Base-by-base conservation (phyloP, 148 eudicot genomes). In the Cornus florida region DNA sequence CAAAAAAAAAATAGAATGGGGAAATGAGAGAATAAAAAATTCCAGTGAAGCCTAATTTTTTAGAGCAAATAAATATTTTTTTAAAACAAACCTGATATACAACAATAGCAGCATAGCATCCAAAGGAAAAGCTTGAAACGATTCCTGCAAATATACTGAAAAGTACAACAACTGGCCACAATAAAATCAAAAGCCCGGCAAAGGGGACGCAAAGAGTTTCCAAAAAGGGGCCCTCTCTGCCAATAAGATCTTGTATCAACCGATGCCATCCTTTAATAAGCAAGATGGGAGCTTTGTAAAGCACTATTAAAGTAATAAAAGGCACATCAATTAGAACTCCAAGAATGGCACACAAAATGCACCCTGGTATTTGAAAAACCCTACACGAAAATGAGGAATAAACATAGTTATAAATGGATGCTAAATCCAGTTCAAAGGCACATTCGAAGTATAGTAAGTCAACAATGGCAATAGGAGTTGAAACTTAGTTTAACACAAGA, bases 181-280 rank as follows among this genome's bases (percentile, higher is more conserved):
- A 60, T 48, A 83, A 83, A 39, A 83, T 83, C 76, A 75, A 76
- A 65, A 83, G 72, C 32, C 79, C 85, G 41, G 85, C 85, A 75
- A 83, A 83, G 72, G 85, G 85, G 24, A 83, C 74, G 50, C 85
- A 83, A 43, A 79, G 41, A 20, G 79, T 79, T 76, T 83, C 85
- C 41, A 83, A 71, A 60, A 83, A 83, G 7, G 85, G 85, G 19
- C 85, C 85, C 71, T 83, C 82, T 23, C 85, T 79, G 22, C 85
- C 82, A 71, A 83, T 76, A 75, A 75, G 82, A 75, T 83, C 85
- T 57, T 76, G 85, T 33, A 83, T 57, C 82, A 83, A 67, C 43
- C 82, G 77, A 23, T 79, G 74, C 85, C 82, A 83, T 70, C 85
- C 85, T 70, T 83, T 83, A 43, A 83, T 71, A 39, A 83, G 76